These are phyloP conservation scores for Pseudogymnoascus sp. DNA, from an alignment of 2,329 filamentous ascomycete species.

Conservation along the genomic window DNA sequence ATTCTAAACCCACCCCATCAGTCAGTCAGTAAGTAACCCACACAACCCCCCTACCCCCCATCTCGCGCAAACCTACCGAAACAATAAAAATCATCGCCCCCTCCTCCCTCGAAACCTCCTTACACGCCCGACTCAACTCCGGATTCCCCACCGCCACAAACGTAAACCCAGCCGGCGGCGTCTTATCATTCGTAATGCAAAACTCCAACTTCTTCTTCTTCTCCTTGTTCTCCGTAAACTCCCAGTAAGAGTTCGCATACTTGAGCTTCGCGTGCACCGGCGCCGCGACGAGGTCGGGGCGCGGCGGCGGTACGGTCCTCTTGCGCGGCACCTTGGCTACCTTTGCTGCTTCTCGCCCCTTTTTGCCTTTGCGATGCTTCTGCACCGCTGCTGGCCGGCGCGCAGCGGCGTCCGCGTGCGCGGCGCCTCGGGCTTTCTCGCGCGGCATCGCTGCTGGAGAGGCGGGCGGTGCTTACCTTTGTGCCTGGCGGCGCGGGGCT, in stretches of 20 bases:
- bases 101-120: conserved; percentile 54
- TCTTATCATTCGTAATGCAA: conserved; percentile 44
- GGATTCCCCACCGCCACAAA: conserved; percentile 58
- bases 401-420: not conserved
- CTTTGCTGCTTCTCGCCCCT: conserved; percentile 17
- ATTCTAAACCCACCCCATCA: conserved; percentile 10
- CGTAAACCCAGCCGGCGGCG: conserved; percentile 52
- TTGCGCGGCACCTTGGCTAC: conserved; percentile 19
- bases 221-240: conserved; percentile 56
- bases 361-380: conserved; percentile 9
- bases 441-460: not conserved
- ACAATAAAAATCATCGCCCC: conserved; percentile 61
- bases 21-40: not conserved
- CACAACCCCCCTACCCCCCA: not conserved
- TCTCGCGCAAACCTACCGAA: conserved; percentile 39
- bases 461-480: not conserved
- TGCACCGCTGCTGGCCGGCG: not conserved
- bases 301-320: conserved; percentile 22
- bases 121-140: conserved; percentile 51
- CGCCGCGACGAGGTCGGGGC: conserved; percentile 25
- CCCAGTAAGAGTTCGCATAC: conserved; percentile 51
- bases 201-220: conserved; percentile 46
- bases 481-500: not conserved
- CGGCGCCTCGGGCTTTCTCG: not conserved
- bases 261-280: conserved; percentile 29